Base-by-base conservation (phyloP, 2,329 filamentous ascomycete genomes). In the Alternaria alternata region DNA sequence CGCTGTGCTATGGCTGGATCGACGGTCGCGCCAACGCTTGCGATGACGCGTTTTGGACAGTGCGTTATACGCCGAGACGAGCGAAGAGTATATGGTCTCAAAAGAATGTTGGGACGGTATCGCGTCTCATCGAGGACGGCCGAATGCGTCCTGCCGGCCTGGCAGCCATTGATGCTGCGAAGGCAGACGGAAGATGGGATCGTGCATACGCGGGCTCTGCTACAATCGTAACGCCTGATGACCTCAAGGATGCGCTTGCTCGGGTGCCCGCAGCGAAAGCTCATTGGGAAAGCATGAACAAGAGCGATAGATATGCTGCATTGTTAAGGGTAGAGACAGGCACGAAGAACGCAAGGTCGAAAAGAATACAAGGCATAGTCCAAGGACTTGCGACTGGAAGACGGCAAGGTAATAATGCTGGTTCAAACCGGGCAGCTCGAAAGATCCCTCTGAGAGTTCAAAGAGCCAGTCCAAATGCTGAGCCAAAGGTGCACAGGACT, bases 1-100 rank as follows among this genome's bases (percentile, higher is more conserved):
- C 86, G 1, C 79, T 89, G 7, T 88, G 86, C 70, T 85, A 84
- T 67, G 87, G 87, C 42, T 89, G 87, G 87, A 89, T 89, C 57
- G 86, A 89, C 69, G 85, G 87, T 0, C 85, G 86, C 67, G 80
- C 80, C 2, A 79, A 80, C 47, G 58, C 76, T 3, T 71, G 79
- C 47, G 82, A 87, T 63, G 79, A 79, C 0, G 66, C 75, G 3
- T 82, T 81, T 65, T 88, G 85, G 71, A 70, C 85, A 1, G 85
- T 86, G 65, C 82, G 86, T 8, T 89, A 87, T 78, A 87, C 86
- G 1, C 87, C 86, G 2, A 85, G 87, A 5, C 81, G 83, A 3
- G 71, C 79, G 30, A 82, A 81, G 34, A 87, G 85, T 66, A 69
- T 85, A 7, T 89, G 87, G 87, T 89, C 86, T 3, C 80, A 83